These are phyloP conservation scores for Teratosphaeria gauchensis DNA, from an alignment of 2,329 filamentous ascomycete species.

Conservation along the genomic window DNA sequence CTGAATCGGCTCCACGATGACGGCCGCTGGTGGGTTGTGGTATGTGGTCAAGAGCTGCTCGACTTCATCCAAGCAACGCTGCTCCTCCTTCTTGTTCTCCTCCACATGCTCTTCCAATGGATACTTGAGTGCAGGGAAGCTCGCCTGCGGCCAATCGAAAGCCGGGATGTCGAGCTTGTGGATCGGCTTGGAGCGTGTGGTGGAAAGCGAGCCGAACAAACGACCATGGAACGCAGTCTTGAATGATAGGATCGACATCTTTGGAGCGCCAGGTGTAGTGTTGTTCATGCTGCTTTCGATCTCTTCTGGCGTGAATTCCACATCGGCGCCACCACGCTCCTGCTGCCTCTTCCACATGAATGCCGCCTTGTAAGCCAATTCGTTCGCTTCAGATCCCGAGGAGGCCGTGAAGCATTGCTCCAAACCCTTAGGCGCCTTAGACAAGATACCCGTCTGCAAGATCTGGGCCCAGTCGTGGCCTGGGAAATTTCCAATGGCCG, in stretches of 20 bases:
- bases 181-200: constrained; percentile 84
- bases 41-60: constrained; percentile 72
- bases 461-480: constrained; percentile 73
- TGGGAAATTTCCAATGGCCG: constrained; percentile 84
- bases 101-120: constrained; percentile 68
- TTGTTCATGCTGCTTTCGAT: constrained; percentile 70
- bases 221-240: constrained; percentile 83
- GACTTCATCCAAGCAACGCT: constrained; percentile 70
- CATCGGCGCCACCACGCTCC: constrained; percentile 66
- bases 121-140: constrained; percentile 79
- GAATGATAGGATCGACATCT: constrained; percentile 82
- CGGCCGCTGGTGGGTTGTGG: constrained; percentile 69
- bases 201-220: constrained; percentile 77
- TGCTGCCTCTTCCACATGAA: constrained; percentile 85
- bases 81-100: constrained; percentile 75
- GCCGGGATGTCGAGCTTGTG: constrained; percentile 92
- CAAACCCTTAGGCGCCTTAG: constrained; percentile 71
- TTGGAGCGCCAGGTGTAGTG: constrained; percentile 63
- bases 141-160: constrained; percentile 88
- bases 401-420: constrained; percentile 86
- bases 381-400: constrained; percentile 85
- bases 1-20: constrained; percentile 84
- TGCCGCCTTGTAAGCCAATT: constrained; percentile 88
- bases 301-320: constrained; percentile 73
- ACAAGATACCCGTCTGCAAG: constrained; percentile 69